phyloP scores from a whole-genome alignment of 306 rosid species.

The Amphicarpaea edgeworthii region DNA sequence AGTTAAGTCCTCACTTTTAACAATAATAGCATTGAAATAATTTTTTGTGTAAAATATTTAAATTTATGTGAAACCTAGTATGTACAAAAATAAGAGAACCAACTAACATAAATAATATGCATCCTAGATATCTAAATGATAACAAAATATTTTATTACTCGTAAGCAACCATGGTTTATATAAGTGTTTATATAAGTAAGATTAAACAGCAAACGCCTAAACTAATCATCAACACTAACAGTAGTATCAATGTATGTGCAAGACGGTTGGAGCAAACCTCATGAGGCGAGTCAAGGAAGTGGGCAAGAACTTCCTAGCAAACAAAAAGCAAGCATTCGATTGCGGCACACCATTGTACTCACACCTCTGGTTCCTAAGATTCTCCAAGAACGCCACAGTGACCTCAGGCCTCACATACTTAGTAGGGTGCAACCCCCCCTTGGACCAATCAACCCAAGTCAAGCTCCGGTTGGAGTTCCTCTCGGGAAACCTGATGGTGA shows the following conservation, averaged over 20 bases:
- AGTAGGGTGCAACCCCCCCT: constrained; percentile 74
- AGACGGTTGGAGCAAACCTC: constrained; percentile 58
- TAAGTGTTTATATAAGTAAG: too few relatives aligned
- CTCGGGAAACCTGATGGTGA: constrained; percentile 58
- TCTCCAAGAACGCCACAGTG: constrained; percentile 54
- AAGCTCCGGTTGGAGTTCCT: constrained; percentile 71
- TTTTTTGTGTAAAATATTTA: too few relatives aligned
- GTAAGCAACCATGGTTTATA: too few relatives aligned
- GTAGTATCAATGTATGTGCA: constrained; percentile 49
- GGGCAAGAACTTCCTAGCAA: constrained; percentile 77
- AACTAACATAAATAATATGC: too few relatives aligned
- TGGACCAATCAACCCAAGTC: constrained; percentile 89
- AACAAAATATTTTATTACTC: too few relatives aligned
- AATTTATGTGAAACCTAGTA: too few relatives aligned
- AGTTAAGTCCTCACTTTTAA: too few relatives aligned
- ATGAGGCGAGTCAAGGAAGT: constrained; percentile 58
- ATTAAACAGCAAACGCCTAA: too few relatives aligned
- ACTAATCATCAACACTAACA: too few relatives aligned
- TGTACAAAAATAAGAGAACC: too few relatives aligned
- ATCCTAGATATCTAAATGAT: too few relatives aligned
- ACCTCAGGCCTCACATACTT: constrained; percentile 58
- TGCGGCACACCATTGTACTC: constrained; percentile 57
- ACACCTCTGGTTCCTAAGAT: constrained; percentile 64
- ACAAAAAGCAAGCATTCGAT: constrained; percentile 64
- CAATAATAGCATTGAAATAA: too few relatives aligned